These are phyloP conservation scores for Antrodiella citrinella DNA, from an alignment of 768 basidiomycete genomes.

Conservation along the genomic window DNA sequence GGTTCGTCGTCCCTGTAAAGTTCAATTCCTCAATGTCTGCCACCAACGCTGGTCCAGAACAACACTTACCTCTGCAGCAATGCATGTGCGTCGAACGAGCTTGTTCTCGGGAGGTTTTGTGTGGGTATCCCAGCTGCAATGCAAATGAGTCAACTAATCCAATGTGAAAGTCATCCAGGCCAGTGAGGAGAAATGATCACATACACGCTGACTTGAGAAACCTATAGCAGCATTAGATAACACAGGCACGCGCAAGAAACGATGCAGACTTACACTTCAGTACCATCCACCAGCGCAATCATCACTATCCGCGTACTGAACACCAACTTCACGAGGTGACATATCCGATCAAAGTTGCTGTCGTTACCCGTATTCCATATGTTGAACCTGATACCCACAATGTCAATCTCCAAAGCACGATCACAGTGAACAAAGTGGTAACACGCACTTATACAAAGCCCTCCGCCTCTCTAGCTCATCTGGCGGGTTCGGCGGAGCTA, in stretches of 20 bases:
- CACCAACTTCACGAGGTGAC: conserved; percentile 86
- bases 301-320: conserved; percentile 84
- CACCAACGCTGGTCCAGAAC: neutral
- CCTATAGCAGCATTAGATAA: conserved; percentile 26
- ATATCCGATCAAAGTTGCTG: conserved; percentile 89
- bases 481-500: conserved; percentile 77
- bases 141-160: neutral
- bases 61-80: conserved; percentile 67
- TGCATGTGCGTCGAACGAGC: conserved; percentile 78
- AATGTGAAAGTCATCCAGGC: neutral
- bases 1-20: conserved; percentile 71
- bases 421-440: neutral
- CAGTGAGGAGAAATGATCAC: conserved; percentile 16
- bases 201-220: conserved; percentile 90
- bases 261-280: conserved; percentile 56
- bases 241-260: neutral
- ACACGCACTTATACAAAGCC: conserved; percentile 69
- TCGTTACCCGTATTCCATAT: conserved; percentile 84
- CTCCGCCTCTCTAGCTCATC: conserved; percentile 77
- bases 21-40: neutral
- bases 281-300: conserved; percentile 77
- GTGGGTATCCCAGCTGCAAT: conserved; percentile 38
- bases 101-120: conserved; percentile 40
- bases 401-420: neutral
- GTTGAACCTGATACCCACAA: conserved; percentile 53